These are phyloP conservation scores for Globisporangium alternatum DNA, from an alignment of 352 stramenopile species.

Conservation along the genomic window DNA sequence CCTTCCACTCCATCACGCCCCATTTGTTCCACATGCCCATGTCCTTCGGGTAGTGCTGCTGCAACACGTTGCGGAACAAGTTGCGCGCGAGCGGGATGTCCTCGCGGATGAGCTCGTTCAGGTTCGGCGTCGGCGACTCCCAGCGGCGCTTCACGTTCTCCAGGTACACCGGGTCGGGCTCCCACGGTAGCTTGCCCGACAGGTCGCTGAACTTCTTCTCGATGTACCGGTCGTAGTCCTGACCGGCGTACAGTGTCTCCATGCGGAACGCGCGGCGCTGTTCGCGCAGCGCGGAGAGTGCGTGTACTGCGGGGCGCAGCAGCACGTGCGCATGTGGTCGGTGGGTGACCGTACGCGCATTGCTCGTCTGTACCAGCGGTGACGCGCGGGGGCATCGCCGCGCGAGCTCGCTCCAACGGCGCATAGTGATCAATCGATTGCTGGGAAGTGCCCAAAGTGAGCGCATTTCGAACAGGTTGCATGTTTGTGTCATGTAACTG, in stretches of 20 bases:
- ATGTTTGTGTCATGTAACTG: not conserved
- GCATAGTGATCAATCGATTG: conserved; percentile 8
- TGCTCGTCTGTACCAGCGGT: not conserved
- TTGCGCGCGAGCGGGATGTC: conserved; percentile 66
- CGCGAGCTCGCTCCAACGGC: conserved; percentile 9
- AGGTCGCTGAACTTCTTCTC: conserved; percentile 79
- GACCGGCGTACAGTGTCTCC: conserved; percentile 65
- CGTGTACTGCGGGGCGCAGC: not conserved
- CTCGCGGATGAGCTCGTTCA: conserved; percentile 82
- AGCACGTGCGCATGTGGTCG: not conserved
- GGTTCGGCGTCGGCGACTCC: conserved; percentile 52
- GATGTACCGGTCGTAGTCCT: conserved; percentile 62
- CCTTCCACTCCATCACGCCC: conserved; percentile 88
- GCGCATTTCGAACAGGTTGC: not conserved
- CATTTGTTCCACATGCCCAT: conserved; percentile 92
- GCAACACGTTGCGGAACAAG: conserved; percentile 79
- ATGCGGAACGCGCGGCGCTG: conserved; percentile 24
- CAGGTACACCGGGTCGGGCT: conserved; percentile 61
- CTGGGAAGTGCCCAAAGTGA: not conserved
- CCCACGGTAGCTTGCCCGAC: conserved; percentile 76
- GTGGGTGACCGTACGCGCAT: not conserved
- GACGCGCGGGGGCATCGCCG: conserved; percentile 1
- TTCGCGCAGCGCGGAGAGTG: not conserved
- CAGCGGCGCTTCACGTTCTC: conserved; percentile 53
- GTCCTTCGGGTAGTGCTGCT: conserved; percentile 75